phyloP scores from a whole-genome alignment of 1,139 yeast genomes.

The Yarrowia galli region DNA sequence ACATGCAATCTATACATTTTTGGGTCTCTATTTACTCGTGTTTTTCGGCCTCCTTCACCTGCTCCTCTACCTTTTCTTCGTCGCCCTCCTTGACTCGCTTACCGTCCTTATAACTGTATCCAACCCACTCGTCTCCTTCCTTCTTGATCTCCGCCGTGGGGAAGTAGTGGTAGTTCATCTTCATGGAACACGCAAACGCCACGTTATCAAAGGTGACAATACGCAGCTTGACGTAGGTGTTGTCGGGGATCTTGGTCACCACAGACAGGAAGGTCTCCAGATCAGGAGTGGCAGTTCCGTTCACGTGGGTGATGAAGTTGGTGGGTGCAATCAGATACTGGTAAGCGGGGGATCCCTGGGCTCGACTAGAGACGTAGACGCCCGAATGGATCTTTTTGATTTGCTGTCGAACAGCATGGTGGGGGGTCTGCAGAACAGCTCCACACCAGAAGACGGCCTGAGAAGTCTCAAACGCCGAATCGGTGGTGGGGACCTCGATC shows the following conservation, averaged over 20 bases:
- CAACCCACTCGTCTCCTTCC: conserved; percentile 44
- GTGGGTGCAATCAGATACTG: conserved; percentile 83
- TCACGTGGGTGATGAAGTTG: conserved; percentile 87
- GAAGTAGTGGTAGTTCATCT: conserved; percentile 90
- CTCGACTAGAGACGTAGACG: conserved; percentile 76
- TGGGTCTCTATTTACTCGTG: conserved; percentile 16
- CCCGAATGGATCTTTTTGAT: conserved; percentile 80
- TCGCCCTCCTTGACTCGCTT: conserved; percentile 31
- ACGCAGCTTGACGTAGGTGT: conserved; percentile 80
- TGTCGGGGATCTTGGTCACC: conserved; percentile 73
- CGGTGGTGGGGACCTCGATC: conserved; percentile 69
- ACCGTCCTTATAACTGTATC: conserved; percentile 42
- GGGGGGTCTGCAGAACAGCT: conserved; percentile 69
- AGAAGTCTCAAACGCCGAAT: conserved; percentile 62
- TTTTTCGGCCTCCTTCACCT: conserved; percentile 17
- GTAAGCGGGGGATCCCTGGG: conserved; percentile 83
- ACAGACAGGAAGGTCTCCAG: conserved; percentile 69
- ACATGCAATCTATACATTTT: conserved; percentile 25
- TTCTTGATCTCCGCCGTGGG: conserved; percentile 76
- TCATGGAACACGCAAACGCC: conserved; percentile 83
- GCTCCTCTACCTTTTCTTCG: conserved; percentile 17
- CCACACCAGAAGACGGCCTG: conserved; percentile 85
- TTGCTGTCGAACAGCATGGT: conserved; percentile 76
- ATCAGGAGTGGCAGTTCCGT: conserved; percentile 75
- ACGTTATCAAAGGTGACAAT: conserved; percentile 84